Evolutionary conservation across 345 rosid genomes (phyloP), one percentile per base, ranked within the genome.

Genomic region (Lumnitzera racemosa): DNA sequence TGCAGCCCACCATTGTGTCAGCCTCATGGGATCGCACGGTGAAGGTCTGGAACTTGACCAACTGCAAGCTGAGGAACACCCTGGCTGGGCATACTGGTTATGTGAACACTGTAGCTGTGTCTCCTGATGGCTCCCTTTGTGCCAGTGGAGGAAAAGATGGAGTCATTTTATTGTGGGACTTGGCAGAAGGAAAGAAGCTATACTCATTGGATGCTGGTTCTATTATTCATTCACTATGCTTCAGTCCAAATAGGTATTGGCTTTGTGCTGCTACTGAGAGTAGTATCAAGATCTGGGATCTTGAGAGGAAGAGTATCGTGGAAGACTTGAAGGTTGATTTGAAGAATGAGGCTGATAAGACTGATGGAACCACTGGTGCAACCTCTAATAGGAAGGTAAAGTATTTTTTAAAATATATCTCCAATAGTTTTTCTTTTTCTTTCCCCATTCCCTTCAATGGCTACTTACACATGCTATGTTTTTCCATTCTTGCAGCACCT

Each of bases 101-200:
- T 60, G 90, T 89, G 29, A 91, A 80, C 76, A 91, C 98, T 0
- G 98, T 89, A 16, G 96, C 98, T 4, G 98, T 91, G 5, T 91
- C 98, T 0, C 98, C 98, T 0, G 98, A 91, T 65, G 98, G 98
- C 4, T 91, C 98, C 0, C 71, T 91, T 24, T 91, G 98, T 7
- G 96, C 98, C 0, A 91, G 98, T 27, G 98, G 96, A 51, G 98
- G 98, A 46, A 91, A 91, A 65, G 98, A 91, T n/a, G 92, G 92
- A 3, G 85, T 83, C 2, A 87, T 91, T 56, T 58, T 91, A 82
- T 57, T 92, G 41, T 92, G 98, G 96, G 98, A 92, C 71, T 83
- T 92, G 86, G 89, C 98, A 0, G 98, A 91, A 61, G 98, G 98
- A 1, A 91, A 91, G 88, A 87, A 72, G 75, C 89, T 91, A 2